Conservation (phyloP, 371 early-diverging fungal genomes). For the Conidiobolus coronatus region DNA sequence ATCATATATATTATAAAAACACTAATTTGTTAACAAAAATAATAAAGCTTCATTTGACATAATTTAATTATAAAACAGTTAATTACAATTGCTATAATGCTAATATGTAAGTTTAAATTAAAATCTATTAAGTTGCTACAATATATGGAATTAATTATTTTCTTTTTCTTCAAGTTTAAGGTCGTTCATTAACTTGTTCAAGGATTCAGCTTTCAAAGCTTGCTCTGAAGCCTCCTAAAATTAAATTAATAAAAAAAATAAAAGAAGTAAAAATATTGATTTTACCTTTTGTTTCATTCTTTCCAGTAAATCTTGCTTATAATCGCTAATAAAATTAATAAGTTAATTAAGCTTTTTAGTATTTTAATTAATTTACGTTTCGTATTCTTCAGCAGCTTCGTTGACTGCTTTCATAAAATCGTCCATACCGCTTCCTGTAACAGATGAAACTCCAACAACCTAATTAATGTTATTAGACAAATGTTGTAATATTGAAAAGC, state of each 20-base stretch:
- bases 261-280: background rate
- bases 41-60: no score
- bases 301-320: constrained; percentile 5
- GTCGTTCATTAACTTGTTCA: no score
- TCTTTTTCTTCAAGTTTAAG: no score
- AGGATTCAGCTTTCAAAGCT: constrained; percentile 8
- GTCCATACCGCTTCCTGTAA: constrained; percentile 85
- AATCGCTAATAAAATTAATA: constrained; percentile 4
- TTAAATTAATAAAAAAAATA: constrained; percentile 4
- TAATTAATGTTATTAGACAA: constrained; percentile 7
- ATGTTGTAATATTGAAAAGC: background rate
- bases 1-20: no score
- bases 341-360: background rate
- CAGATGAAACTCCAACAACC: constrained; percentile 76
- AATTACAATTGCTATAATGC: no score
- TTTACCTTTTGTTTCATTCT: background rate
- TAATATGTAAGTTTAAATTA: no score
- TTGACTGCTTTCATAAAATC: constrained; percentile 74
- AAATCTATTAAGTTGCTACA: no score
- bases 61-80: no score
- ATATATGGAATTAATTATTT: no score
- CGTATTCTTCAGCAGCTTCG: constrained; percentile 68
- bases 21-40: no score
- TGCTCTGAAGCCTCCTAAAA: constrained; percentile 8
- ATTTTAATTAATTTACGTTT: constrained; percentile 12